Evolutionary conservation across 805 yeast species (phyloP).

Genomic region (Kodamaea neixiangensis): DNA sequence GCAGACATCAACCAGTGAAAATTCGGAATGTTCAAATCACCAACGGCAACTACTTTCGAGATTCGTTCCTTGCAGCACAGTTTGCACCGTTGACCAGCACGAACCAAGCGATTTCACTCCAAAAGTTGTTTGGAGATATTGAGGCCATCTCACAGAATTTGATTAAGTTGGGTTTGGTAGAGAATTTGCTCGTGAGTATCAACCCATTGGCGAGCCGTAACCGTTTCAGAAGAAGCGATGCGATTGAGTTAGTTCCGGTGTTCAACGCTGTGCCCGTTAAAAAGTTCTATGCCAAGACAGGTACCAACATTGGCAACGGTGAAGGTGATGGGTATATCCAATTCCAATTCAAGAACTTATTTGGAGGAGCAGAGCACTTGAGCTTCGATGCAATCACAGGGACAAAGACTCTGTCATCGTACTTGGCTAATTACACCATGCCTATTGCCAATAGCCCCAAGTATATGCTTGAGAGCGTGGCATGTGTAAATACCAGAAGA

Average conservation of each 20-base stretch:
- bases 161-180: conserved; percentile 43
- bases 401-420: conserved; percentile 51
- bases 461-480: conserved; percentile 39
- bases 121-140: conserved; percentile 39
- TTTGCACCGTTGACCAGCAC: conserved; percentile 44
- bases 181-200: conserved; percentile 39
- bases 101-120: conserved; percentile 39
- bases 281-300: conserved; percentile 80
- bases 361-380: conserved; percentile 58
- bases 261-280: conserved; percentile 56
- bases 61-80: conserved; percentile 47
- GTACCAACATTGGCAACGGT: conserved; percentile 94
- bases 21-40: conserved; percentile 48
- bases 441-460: conserved; percentile 47
- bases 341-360: conserved; percentile 57
- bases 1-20: conserved; percentile 42
- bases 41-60: conserved; percentile 50
- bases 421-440: conserved; percentile 47
- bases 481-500: conserved; percentile 44
- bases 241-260: conserved; percentile 34
- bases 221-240: conserved; percentile 18
- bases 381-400: conserved; percentile 55
- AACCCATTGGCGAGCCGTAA: conserved; percentile 24
- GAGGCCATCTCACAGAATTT: conserved; percentile 49
- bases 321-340: conserved; percentile 94